Evolutionary conservation across 441 rosid genomes (phyloP), one percentile per base, ranked within the genome.

Genomic region (Flueggea neowawraea): DNA sequence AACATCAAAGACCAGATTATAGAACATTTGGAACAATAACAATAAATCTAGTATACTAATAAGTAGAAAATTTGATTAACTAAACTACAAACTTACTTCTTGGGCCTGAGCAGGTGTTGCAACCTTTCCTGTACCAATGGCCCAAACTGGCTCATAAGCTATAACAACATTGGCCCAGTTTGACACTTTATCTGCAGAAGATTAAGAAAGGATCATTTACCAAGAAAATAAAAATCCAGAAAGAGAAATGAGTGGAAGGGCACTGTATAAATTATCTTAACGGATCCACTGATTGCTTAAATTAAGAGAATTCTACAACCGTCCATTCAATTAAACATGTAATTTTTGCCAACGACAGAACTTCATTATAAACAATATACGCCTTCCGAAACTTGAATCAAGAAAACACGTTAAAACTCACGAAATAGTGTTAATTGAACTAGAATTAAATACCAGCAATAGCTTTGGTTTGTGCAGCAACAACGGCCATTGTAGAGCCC

Each of bases 61-160:
- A n/a, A n/a, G n/a, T n/a, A n/a, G n/a, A n/a, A n/a, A n/a, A n/a
- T n/a, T n/a, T n/a, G n/a, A n/a, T n/a, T n/a, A n/a, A n/a, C n/a
- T n/a, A n/a, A n/a, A n/a, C n/a, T n/a, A n/a, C n/a, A n/a, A n/a
- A 71, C 90, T 76, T 71, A 83, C 95, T 70, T 87, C 95, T 55
- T 85, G 95, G 45, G 95, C 95, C 70, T 87, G 95, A 67, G 84
- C 82, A 44, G 91, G 95, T 52, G 83, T 66, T 56, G 95, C 91
- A 65, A 85, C 95, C 76, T 87, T 87, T 52, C 89, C 95, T 2
- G 89, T 85, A 62, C 91, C 91, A 72, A 87, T 87, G 63, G 91
- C 89, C 91, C 94, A 87, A 61, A 87, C 90, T 50, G 90, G 89
- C 64, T 85, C 87, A 66, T 85, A 87, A 55, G 91, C 91, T 67